Evolutionary conservation across 768 basidiomycete genomes (phyloP), one percentile per base, ranked within the genome.

Genomic region (Ramaria rubella): DNA sequence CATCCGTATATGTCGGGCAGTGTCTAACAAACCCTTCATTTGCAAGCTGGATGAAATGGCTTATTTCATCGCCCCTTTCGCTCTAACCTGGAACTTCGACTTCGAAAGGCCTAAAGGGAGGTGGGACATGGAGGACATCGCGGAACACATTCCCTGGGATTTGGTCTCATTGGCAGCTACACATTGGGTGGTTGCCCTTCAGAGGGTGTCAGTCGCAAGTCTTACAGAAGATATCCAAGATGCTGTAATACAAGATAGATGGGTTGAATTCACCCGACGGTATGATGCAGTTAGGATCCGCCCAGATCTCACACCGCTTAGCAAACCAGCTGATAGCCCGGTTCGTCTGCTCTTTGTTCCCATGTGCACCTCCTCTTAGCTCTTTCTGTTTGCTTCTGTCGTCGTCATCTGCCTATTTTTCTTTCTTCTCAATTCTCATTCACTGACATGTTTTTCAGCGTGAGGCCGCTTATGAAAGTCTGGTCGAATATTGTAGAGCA

Each of bases 241-340:
- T 62, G 79, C 82, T 24, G 72, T 93, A 21, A 72, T 94, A 31
- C 87, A 90, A 68, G 90, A 92, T 62, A 76, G 88, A 57, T 76
- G 75, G 70, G 79, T 81, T n/a, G 87, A 88, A 64, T 87, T 85
- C 63, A 89, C 87, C 2, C 74, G 84, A 58, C 77, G 88, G 44
- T 90, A 85, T 65, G 77, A 76, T 62, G 78, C 78, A 19, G 65
- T 80, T 26, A 70, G 67, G 42, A 67, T 90, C 30, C 74, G 89
- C 50, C 70, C 63, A 21, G 91, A 93, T 67, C 65, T 94, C 62
- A 83, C 77, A 15, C 90, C 91, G 27, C 67, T 86, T 58, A 87
- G 85, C 68, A 83, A 83, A 63, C 84, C 85, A 8, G 70, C 68
- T 23, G 85, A 85, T 64, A 82, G 82, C 57, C 70, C 75, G 30